Conservation (phyloP, 164 flowering plant species). For the Umbilicus rupestris region DNA sequence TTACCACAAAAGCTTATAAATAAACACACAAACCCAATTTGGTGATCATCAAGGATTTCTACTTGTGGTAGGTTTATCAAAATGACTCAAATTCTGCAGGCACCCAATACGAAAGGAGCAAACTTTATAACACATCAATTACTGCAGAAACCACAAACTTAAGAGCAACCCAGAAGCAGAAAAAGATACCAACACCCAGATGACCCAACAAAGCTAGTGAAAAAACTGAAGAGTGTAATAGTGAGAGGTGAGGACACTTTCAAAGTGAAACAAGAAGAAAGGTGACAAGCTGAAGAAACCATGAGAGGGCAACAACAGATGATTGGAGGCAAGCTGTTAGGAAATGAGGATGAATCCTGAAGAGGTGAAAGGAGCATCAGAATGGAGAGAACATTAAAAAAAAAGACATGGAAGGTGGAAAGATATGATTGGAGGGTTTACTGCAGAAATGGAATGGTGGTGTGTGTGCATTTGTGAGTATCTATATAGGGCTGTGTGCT, state of each 20-base stretch:
- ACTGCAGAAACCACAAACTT: not conserved
- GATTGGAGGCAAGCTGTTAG: constrained; percentile 3
- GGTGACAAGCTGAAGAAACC: not conserved
- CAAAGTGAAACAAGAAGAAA: too few relatives aligned
- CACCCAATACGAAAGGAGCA: not conserved
- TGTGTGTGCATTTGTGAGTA: constrained; percentile 5
- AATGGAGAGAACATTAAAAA: constrained; percentile 8
- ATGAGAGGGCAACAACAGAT: not conserved
- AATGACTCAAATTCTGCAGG: not conserved
- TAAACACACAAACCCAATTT: too few relatives aligned
- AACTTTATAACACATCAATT: not conserved
- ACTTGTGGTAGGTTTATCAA: too few relatives aligned
- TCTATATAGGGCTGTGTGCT: constrained; percentile 5
- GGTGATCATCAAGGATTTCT: too few relatives aligned
- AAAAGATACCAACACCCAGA: not conserved
- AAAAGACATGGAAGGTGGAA: constrained; percentile 10
- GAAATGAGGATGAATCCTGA: not conserved
- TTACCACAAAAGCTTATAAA: not conserved
- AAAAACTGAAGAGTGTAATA: not conserved
- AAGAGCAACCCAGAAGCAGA: not conserved
- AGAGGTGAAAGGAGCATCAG: not conserved
- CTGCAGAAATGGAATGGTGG: not conserved
- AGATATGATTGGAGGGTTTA: constrained; percentile 3
- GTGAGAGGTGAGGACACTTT: too few relatives aligned
- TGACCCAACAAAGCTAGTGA: not conserved